Percentiles rank a stretch among this genome's conserved stretches.
Conservation (phyloP, 2,329 filamentous ascomycete genomes). For the Sarocladium brachiariae region DNA sequence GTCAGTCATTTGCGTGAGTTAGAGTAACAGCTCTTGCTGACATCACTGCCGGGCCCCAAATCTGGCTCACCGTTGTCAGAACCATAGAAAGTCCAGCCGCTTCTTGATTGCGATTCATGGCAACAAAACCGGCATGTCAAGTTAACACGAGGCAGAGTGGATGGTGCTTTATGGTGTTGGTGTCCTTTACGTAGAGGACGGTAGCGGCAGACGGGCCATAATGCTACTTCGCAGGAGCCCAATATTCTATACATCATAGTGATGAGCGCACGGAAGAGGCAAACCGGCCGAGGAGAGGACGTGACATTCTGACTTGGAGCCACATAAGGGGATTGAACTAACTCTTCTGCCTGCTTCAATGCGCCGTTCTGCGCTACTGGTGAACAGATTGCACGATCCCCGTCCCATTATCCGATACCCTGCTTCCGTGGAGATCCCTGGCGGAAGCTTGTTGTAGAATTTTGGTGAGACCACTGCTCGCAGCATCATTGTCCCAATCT, state of each 20-base stretch:
- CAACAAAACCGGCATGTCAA: background rate
- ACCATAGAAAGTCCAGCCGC: background rate
- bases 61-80: background rate
- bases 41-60: background rate
- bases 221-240: background rate
- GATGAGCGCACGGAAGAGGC: background rate
- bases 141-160: background rate
- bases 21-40: background rate
- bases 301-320: too few relatives aligned
- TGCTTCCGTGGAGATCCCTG: background rate
- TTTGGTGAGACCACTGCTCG: background rate
- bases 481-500: background rate
- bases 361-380: too few relatives aligned
- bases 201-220: background rate
- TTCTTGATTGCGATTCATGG: background rate
- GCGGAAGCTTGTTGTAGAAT: background rate
- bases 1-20: too few relatives aligned
- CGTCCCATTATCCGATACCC: background rate
- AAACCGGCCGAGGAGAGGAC: background rate
- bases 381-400: background rate
- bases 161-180: background rate
- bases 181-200: background rate
- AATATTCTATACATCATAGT: background rate
- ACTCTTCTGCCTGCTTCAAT: too few relatives aligned
- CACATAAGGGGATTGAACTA: too few relatives aligned